These are phyloP conservation scores for Afroboletus lepidellus DNA, from an alignment of 1,284 basidiomycete species.

Conservation along the genomic window DNA sequence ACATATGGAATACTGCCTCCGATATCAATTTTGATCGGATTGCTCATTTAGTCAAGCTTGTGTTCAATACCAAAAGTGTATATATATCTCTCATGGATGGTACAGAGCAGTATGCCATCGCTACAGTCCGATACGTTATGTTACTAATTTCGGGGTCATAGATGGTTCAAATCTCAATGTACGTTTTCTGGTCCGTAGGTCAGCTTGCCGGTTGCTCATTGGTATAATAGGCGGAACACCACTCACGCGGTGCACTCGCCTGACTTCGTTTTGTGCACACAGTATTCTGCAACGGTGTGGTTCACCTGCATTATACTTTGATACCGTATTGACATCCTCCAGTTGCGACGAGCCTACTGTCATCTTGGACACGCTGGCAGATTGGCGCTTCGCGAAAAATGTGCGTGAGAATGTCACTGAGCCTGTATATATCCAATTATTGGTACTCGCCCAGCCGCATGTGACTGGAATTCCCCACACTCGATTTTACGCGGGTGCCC, in stretches of 20 bases:
- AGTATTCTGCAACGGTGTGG: conserved; percentile 77
- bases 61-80: conserved; percentile 89
- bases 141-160: conserved; percentile 29
- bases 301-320: conserved; percentile 2
- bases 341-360: conserved; percentile 89
- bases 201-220: neutral
- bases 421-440: neutral
- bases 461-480: conserved; percentile 68
- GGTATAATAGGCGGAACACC: conserved; percentile 58
- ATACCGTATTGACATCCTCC: conserved; percentile 9
- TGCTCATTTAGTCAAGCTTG: conserved; percentile 84
- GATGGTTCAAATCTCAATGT: conserved; percentile 87
- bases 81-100: conserved; percentile 81
- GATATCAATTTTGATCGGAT: conserved; percentile 94
- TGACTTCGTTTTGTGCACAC: conserved; percentile 80
- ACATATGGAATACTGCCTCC: conserved; percentile 80
- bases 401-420: conserved; percentile 39
- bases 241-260: conserved; percentile 52
- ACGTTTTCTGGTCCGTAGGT: conserved; percentile 25
- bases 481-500: conserved; percentile 91
- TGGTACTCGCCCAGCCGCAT: conserved; percentile 56
- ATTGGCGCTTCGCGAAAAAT: conserved; percentile 88
- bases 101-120: conserved; percentile 63
- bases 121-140: neutral
- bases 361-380: conserved; percentile 72